Evolutionary conservation across 352 stramenopile genomes (phyloP).

Genomic region (Phytophthora lateralis): DNA sequence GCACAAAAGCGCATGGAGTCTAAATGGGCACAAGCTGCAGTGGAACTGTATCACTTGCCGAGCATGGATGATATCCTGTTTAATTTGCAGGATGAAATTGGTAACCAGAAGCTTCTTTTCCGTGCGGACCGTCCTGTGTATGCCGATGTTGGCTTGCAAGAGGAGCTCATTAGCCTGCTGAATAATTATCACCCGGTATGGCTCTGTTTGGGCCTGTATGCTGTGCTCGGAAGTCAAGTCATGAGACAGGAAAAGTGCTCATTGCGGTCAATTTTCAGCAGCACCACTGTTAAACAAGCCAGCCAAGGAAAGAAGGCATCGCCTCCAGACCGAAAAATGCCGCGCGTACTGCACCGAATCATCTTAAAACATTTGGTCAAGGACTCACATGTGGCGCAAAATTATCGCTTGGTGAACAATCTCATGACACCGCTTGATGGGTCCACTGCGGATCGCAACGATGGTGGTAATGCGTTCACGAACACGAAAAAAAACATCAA

Average conservation of each 20-base stretch:
- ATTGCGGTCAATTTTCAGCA: constrained; percentile 56
- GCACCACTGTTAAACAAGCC: constrained; percentile 15
- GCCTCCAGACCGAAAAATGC: constrained; percentile 46
- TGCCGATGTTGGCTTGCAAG: constrained; percentile 88
- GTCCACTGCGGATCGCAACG: constrained; percentile 42
- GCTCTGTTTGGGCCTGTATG: constrained; percentile 90
- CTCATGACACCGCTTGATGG: constrained; percentile 71
- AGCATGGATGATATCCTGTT: constrained; percentile 61
- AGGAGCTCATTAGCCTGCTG: constrained; percentile 84
- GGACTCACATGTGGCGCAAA: constrained; percentile 59
- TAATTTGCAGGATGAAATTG: constrained; percentile 77
- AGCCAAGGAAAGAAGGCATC: constrained; percentile 28
- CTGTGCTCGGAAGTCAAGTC: constrained; percentile 71
- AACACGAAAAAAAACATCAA: constrained; percentile 78
- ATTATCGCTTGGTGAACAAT: constrained; percentile 74
- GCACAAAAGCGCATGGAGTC: constrained; percentile 77
- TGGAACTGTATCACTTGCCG: constrained; percentile 63
- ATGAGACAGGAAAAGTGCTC: constrained; percentile 68
- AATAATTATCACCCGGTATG: constrained; percentile 93
- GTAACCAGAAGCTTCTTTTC: constrained; percentile 76
- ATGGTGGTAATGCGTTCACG: constrained; percentile 48
- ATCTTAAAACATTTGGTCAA: constrained; percentile 73
- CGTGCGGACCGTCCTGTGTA: constrained; percentile 89
- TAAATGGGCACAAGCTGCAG: constrained; percentile 58
- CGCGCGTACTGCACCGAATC: constrained; percentile 56